A percentile compares a stretch with the other conserved stretches of the same genome.
Evolutionary conservation across 257 asterid genomes (phyloP).

Genomic region (Jacaranda mimosifolia): DNA sequence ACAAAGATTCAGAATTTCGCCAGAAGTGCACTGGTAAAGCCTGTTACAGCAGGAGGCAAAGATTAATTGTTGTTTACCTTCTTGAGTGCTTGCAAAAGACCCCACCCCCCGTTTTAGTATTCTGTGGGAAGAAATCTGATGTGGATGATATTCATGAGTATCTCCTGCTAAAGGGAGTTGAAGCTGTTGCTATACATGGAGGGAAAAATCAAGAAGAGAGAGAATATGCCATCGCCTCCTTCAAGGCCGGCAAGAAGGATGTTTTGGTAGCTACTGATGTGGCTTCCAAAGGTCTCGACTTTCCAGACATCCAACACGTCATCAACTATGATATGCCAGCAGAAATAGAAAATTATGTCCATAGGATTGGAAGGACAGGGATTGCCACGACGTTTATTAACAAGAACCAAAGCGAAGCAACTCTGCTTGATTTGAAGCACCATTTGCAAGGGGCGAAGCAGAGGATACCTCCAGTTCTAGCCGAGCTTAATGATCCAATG

Average conservation of each 20-base stretch:
- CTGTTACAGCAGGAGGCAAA: conserved; percentile 87
- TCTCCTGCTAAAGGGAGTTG: conserved; percentile 81
- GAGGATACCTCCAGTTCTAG: conserved; percentile 85
- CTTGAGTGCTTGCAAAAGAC: conserved; percentile 88
- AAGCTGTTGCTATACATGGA: conserved; percentile 83
- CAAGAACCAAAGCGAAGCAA: conserved; percentile 81
- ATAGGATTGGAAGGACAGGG: conserved; percentile 84
- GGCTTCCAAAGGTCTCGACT: conserved; percentile 89
- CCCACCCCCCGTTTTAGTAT: conserved; percentile 76
- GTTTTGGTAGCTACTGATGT: conserved; percentile 90
- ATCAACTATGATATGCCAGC: conserved; percentile 93
- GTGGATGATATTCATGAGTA: conserved; percentile 89
- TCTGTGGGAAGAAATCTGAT: conserved; percentile 84
- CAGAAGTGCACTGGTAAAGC: conserved; percentile 81
- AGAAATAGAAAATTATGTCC: conserved; percentile 87
- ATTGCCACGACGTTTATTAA: conserved; percentile 84
- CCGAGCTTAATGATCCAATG: conserved; percentile 83
- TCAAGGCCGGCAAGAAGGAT: conserved; percentile 83
- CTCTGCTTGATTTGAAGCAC: conserved; percentile 83
- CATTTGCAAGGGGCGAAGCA: conserved; percentile 82
- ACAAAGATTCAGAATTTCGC: conserved; percentile 87
- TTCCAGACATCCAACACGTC: conserved; percentile 86
- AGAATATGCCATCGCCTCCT: conserved; percentile 77
- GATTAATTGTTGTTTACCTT: conserved; percentile 80
- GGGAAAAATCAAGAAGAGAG: conserved; percentile 94